Evolutionary conservation across 805 yeast species (phyloP).

Genomic region (Wickerhamomyces bisporus): DNA sequence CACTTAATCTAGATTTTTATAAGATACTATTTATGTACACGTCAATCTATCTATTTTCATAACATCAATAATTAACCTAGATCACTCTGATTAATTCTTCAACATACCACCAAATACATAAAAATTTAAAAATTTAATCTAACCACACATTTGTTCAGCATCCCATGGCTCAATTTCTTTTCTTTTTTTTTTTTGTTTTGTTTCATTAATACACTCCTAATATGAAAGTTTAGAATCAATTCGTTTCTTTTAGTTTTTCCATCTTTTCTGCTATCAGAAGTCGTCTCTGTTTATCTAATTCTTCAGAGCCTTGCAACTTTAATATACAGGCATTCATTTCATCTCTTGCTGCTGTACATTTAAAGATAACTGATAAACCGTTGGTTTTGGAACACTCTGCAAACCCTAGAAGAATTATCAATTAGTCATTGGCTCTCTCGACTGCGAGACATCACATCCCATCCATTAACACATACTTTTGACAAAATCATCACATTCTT

Average conservation of each 20-base stretch:
- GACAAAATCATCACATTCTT: constrained; percentile 62
- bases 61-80: too few species aligned
- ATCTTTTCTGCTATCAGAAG: constrained; percentile 55
- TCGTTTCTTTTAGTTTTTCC: constrained; percentile 21
- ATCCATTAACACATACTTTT: constrained; percentile 43
- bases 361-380: constrained; percentile 62
- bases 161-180: too few species aligned
- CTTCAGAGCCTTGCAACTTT: constrained; percentile 54
- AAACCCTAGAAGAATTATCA: constrained; percentile 34
- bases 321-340: constrained; percentile 61
- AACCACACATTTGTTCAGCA: too few species aligned
- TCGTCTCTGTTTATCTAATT: constrained; percentile 66
- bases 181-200: too few species aligned
- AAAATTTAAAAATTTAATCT: too few species aligned
- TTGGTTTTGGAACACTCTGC: constrained; percentile 59
- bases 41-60: too few species aligned
- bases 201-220: not conserved
- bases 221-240: too few species aligned
- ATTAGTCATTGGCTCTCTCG: not conserved
- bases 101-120: too few species aligned
- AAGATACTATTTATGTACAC: too few species aligned
- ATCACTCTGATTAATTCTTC: too few species aligned
- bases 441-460: too few species aligned
- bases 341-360: constrained; percentile 55
- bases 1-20: too few species aligned